phyloP scores from a whole-genome alignment of 108 stramenopile genomes.

The Skeletonema potamos region DNA sequence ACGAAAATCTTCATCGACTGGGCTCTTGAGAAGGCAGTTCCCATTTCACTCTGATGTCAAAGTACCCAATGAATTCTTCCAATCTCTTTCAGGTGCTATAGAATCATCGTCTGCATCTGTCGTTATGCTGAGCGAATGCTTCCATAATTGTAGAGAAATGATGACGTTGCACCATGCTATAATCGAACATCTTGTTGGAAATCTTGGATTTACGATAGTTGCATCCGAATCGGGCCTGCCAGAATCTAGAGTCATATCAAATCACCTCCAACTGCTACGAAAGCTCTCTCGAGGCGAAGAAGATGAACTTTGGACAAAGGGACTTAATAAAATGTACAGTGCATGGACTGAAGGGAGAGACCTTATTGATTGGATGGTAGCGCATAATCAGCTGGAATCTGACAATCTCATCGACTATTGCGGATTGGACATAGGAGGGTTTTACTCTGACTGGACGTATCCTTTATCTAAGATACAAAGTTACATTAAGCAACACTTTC shows the following conservation, averaged over 20 bases:
- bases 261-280: not conserved
- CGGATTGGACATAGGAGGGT: conserved; percentile 11
- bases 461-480: not conserved
- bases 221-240: conserved; percentile 6
- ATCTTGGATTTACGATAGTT: not conserved
- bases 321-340: conserved; percentile 13
- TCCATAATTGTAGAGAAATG: conserved; percentile 13
- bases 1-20: conserved; percentile 6
- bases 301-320: not conserved
- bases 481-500: not conserved
- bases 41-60: not conserved
- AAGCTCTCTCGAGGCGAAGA: not conserved
- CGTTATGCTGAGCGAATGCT: conserved; percentile 11
- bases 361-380: conserved; percentile 12
- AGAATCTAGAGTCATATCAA: conserved; percentile 10
- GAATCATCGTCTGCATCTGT: conserved; percentile 2
- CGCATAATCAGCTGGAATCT: not conserved
- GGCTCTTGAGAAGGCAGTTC: conserved; percentile 1
- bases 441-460: conserved; percentile 4
- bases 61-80: not conserved
- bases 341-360: conserved; percentile 10
- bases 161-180: conserved; percentile 9
- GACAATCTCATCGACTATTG: not conserved
- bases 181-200: not conserved
- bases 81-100: not conserved